Evolutionary conservation across 2,329 filamentous ascomycete genomes (phyloP).

Genomic region (Ceratocystis papillata): DNA sequence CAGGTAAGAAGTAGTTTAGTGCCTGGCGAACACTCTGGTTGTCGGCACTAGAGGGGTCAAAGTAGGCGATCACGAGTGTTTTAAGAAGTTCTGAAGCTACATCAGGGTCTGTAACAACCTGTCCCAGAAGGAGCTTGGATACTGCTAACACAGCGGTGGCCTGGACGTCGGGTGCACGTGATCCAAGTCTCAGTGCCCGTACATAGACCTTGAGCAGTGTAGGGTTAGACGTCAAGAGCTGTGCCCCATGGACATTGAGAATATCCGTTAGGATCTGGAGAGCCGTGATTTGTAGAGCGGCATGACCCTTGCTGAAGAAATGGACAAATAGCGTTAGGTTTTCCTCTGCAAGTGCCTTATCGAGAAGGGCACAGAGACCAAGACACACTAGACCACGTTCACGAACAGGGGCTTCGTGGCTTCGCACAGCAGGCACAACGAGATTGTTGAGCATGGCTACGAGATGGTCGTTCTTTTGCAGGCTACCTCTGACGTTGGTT

Average conservation of each 20-base stretch:
- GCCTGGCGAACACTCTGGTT: constrained; percentile 80
- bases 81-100: constrained; percentile 66
- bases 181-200: constrained; percentile 63
- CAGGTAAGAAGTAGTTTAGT: constrained; percentile 85
- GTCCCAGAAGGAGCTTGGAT: constrained; percentile 74
- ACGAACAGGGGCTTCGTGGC: constrained; percentile 82
- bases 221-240: constrained; percentile 58
- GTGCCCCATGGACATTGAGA: constrained; percentile 72
- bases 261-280: constrained; percentile 90
- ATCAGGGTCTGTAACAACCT: constrained; percentile 60
- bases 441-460: constrained; percentile 97
- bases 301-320: constrained; percentile 88
- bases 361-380: constrained; percentile 80
- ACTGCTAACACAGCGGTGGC: constrained; percentile 70
- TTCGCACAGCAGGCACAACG: constrained; percentile 87
- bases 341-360: constrained; percentile 81
- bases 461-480: constrained; percentile 83
- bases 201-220: constrained; percentile 76
- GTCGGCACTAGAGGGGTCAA: constrained; percentile 67
- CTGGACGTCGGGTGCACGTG: constrained; percentile 62
- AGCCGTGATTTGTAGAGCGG: constrained; percentile 77
- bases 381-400: constrained; percentile 83
- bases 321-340: constrained; percentile 90
- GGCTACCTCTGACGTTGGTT: constrained; percentile 75
- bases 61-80: constrained; percentile 75